Evolutionary conservation across 192 early-diverging fungal species (phyloP).

Genomic region (Linnemannia hyalina): DNA sequence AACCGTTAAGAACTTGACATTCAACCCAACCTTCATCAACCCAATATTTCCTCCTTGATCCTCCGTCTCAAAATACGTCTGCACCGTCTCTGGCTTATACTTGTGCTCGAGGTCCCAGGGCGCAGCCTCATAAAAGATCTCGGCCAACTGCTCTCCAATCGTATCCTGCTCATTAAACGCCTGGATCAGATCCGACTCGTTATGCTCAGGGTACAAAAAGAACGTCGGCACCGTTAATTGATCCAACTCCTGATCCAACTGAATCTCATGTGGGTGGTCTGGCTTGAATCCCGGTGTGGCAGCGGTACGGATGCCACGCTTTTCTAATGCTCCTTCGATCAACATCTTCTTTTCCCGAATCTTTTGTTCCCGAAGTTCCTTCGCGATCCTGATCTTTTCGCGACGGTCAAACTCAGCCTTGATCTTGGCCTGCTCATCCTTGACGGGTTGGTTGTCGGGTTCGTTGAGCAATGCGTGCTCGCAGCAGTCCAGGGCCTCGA

Average conservation of each 20-base stretch:
- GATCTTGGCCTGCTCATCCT: constrained; percentile 50
- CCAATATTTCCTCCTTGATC: constrained; percentile 62
- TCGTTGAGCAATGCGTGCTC: constrained; percentile 78
- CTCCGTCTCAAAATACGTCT: constrained; percentile 85
- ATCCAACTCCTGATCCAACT: constrained; percentile 67
- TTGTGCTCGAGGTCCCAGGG: constrained; percentile 82
- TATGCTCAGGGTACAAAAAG: constrained; percentile 95
- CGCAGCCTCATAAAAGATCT: constrained; percentile 85
- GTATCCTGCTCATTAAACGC: constrained; percentile 86
- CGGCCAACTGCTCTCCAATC: constrained; percentile 85
- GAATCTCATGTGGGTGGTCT: constrained; percentile 65
- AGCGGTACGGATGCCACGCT: constrained; percentile 60
- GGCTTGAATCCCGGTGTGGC: constrained; percentile 47
- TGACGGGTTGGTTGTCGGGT: constrained; percentile 64
- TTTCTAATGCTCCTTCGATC: constrained; percentile 48
- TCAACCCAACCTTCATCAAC: constrained; percentile 74
- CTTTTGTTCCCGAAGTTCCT: constrained; percentile 60
- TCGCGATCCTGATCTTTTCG: constrained; percentile 53
- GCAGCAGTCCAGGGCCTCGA: constrained; percentile 90
- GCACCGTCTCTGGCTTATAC: constrained; percentile 80
- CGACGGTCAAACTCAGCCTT: constrained; percentile 44
- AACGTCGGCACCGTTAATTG: constrained; percentile 86
- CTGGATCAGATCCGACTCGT: constrained; percentile 90
- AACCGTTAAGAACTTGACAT: constrained; percentile 72
- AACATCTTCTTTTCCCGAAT: constrained; percentile 59